Base-by-base conservation (phyloP, 768 basidiomycete genomes). In the Termitomyces sp. region DNA sequence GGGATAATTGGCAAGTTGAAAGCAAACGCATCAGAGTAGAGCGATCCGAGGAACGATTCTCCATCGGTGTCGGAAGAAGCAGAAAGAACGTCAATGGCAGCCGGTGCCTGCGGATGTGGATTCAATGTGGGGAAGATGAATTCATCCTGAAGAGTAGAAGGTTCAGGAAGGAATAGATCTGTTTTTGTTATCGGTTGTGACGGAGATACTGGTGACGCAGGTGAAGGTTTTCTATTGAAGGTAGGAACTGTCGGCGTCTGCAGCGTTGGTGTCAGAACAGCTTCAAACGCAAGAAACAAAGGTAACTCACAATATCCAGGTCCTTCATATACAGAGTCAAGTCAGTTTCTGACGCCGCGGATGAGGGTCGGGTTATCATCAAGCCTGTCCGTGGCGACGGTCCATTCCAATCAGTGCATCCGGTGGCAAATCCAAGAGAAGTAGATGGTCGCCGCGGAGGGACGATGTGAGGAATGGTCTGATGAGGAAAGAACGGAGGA, bases 381-480 rank as follows among this genome's bases (percentile, higher is more conserved):
- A 56, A 54, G 38, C 63, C 58, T 44, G 61, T 28, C 61, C 58
- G 51, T 50, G 56, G 14, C 40, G 51, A 44, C 35, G 55, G 10
- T 3, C 59, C 52, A 58, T 47, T 36, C 54, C 48, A 51, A 50
- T 43, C 12, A 33, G 46, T 26, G 14, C 57, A 53, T 13, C 26
- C 44, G 32, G 59, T 61, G 47, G 58, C 54, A 57, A 70, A 68
- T 30, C 68, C 64, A 35, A 73, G 66, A 40, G 73, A 70, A 7
- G 72, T 73, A 44, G 72, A 73, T 38, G 73, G 73, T 1, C 69
- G 69, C 43, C 69, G 68, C 18, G 70, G 70, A 16, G 65, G 56
- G 44, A 62, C 51, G 32, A 66, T 54, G 35, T 68, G 64, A 28
- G 64, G 66, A 58, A 65, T 61, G 4, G 63, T 56, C 48, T 60